Evolutionary conservation across 140 eudicot species (phyloP), one percentile per base, ranked within the genome.

Genomic region (Oenanthe javanica): DNA sequence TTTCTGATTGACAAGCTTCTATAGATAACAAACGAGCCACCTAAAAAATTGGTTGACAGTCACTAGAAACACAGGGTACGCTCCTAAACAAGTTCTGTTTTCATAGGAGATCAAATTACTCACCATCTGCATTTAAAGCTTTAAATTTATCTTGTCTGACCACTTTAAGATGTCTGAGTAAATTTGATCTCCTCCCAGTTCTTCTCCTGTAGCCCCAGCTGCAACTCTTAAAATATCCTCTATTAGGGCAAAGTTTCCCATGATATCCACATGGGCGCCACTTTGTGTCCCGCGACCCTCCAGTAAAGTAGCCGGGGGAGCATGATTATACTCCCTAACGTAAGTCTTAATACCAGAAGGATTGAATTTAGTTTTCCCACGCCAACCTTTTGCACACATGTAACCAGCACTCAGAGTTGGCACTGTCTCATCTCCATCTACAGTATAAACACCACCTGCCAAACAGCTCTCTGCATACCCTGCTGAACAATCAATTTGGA

Each of bases 331-430:
- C 80, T 95, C 99, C 81, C 99, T 72, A 47, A 92, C 55, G 57
- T 86, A 88, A 0, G 93, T 95, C 67, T 80, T 80, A 46, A 89
- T 86, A 45, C 98, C 99, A 0, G 97, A 92, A 51, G 99, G 99
- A 78, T 95, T 95, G 84, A 92, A 95, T 70, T 98, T 79, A 4
- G 99, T 95, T 82, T 88, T 95, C 40, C 99, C 99, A 61, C 97
- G 97, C 99, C 99, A 95, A 50, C 91, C 99, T 86, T 95, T 95
- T 14, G 99, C 97, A 31, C 93, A 89, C 99, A 95, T 95, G 89
- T 48, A 95, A 27, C 99, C 99, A 6, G 99, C 93, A 63, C 99
- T 95, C 76, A 95, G 73, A 50, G 86, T 93, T 4, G 99, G 99
- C 12, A 95, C 99, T 0, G 99, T 95, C 81, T 95, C 99, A 72